phyloP scores from a whole-genome alignment of 148 eudicot genomes.

The Chenopodium formosanum region DNA sequence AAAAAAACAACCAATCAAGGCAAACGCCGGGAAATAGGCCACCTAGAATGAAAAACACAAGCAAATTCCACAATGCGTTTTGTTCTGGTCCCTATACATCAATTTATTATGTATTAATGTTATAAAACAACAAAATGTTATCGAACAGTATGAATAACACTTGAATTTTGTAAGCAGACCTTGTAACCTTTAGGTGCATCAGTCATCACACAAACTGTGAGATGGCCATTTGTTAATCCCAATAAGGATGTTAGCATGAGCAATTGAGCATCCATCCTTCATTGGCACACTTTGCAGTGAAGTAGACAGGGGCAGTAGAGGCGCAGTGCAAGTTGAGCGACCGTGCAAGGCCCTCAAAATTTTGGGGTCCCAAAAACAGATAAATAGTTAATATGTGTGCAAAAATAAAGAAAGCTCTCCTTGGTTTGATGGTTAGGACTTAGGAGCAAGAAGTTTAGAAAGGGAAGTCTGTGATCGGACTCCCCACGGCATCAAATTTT shows the following conservation, averaged over 20 bases:
- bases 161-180: slow-evolving; percentile 28
- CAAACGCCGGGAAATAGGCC: slow-evolving; percentile 54
- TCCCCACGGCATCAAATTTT: too few species aligned
- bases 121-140: too few species aligned
- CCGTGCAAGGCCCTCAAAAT: too few species aligned
- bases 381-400: too few species aligned
- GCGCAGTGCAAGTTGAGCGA: too few species aligned
- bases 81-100: slow-evolving; percentile 68
- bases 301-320: too few species aligned
- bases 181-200: slow-evolving; percentile 67
- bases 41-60: slow-evolving; percentile 41
- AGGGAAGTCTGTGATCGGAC: too few species aligned
- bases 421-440: too few species aligned
- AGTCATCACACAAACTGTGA: slow-evolving; percentile 73
- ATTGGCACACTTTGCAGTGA: slow-evolving; percentile 40
- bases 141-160: too few species aligned
- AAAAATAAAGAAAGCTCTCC: too few species aligned
- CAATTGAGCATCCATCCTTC: slow-evolving; percentile 93
- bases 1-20: slow-evolving; percentile 58
- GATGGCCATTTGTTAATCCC: slow-evolving; percentile 76
- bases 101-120: neutral
- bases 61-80: slow-evolving; percentile 62
- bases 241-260: slow-evolving; percentile 50
- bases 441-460: too few species aligned
- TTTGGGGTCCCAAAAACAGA: too few species aligned